phyloP scores from a whole-genome alignment of 768 basidiomycete genomes.

The Gymnopilus dilepis region DNA sequence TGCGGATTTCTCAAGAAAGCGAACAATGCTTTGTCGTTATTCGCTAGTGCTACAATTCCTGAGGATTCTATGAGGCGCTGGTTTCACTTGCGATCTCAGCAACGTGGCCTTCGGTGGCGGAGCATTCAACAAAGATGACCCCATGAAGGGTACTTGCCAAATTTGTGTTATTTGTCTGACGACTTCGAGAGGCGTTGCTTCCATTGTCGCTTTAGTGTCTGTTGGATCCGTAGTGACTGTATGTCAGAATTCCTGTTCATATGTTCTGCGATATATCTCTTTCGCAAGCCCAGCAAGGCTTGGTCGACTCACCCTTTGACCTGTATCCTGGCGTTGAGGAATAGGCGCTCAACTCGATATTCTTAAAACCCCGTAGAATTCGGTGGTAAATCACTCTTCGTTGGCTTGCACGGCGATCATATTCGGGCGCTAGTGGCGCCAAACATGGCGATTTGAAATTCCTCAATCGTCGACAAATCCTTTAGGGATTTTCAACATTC shows the following conservation, averaged over 20 bases:
- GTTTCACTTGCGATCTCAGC: conserved; percentile 2
- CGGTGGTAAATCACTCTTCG: no score
- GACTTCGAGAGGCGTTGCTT: background rate
- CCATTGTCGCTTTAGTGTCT: background rate
- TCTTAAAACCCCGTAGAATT: no score
- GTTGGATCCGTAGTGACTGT: no score
- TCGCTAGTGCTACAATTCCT: background rate
- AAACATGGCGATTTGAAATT: background rate
- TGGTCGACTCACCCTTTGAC: no score
- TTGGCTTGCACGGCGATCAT: no score
- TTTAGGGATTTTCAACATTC: conserved; percentile 11
- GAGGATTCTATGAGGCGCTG: background rate
- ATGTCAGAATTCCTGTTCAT: no score
- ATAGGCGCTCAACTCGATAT: no score
- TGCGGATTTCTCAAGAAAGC: background rate
- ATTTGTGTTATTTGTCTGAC: background rate
- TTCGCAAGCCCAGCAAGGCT: no score
- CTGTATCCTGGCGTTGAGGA: no score
- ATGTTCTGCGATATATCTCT: no score
- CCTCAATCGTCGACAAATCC: no score
- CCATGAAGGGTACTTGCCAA: background rate
- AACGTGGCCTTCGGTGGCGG: background rate
- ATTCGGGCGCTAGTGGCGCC: background rate
- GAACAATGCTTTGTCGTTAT: background rate
- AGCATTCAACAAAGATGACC: conserved; percentile 1